phyloP scores from a whole-genome alignment of 257 asterid species.

The Thymus mandschuricus region DNA sequence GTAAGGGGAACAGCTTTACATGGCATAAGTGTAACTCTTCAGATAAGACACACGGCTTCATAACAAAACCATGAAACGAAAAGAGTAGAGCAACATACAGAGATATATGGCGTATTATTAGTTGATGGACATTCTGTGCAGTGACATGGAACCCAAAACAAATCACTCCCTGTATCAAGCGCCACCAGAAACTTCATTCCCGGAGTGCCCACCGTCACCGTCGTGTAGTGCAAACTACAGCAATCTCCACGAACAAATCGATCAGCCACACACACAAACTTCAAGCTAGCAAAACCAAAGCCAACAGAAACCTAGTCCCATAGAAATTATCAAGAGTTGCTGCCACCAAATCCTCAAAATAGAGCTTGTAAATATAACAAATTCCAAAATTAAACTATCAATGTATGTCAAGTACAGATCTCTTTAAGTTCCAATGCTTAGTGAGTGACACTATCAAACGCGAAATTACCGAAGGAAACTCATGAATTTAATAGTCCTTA shows the following conservation, averaged over 20 bases:
- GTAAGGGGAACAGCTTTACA: background rate
- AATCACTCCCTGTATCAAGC: conserved; percentile 87
- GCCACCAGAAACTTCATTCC: conserved; percentile 87
- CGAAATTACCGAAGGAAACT: background rate
- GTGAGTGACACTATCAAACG: background rate
- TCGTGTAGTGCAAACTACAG: conserved; percentile 79
- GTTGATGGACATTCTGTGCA: conserved; percentile 64
- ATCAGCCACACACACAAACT: conserved; percentile 24
- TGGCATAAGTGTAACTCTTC: background rate
- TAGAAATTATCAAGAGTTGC: background rate
- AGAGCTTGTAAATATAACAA: background rate
- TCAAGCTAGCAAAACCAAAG: conserved; percentile 1
- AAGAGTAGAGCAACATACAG: conserved; percentile 45
- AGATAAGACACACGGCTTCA: background rate
- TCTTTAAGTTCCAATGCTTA: conserved; percentile 4
- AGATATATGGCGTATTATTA: conserved; percentile 50
- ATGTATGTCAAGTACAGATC: background rate
- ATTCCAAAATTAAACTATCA: background rate
- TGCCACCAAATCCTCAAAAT: background rate
- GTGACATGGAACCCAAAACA: conserved; percentile 86
- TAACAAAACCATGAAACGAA: background rate
- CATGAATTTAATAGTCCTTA: conserved; percentile 29
- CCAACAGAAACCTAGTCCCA: background rate
- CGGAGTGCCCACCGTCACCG: conserved; percentile 78
- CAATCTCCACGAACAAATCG: conserved; percentile 35